Base-by-base conservation (phyloP, 2,329 filamentous ascomycete genomes). In the Setomelanomma holmii region DNA sequence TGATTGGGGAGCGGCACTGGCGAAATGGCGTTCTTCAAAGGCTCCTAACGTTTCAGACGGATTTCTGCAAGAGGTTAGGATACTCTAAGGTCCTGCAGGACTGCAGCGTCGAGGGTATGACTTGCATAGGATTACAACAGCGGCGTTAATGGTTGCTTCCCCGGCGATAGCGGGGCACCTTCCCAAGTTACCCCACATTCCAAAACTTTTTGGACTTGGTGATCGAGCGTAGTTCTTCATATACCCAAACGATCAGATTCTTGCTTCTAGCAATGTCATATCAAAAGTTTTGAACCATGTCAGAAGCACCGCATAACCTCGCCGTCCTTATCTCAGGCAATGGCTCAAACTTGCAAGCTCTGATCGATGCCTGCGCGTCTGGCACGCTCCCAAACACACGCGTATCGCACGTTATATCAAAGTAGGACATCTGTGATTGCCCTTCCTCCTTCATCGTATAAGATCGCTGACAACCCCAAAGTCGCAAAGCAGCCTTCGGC, bases 331-430 rank as follows among this genome's bases (percentile, higher is more conserved):
- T 76, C 30, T 76, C 73, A 34, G 72, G 90, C 73, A 87, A 83
- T 60, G 90, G 90, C 63, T 86, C 87, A 34, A 93, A 93, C 72
- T 85, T 93, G 17, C 89, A 93, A 79, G 89, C 89, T 51, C 81
- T 96, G 45, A 87, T 89, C 66, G 84, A 88, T 71, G 83, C 83
- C 53, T 78, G 78, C 73, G 75, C 77, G 43, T 72, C 79, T 22
- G 72, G 75, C 24, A 64, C 75, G 20, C 78, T 85, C 23, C 79
- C 82, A 35, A 75, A 80, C 59, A 77, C 79, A 5, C 77, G 79
- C 59, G 83, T 89, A 65, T 76, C 84, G 20, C 84, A 86, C 53
- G 87, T 90, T 5, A 85, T 90, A 53, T 83, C 86, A 51, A 75
- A 76, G 72, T 74, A 61, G 27, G n/a, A n/a, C n/a, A n/a, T n/a